phyloP scores from a whole-genome alignment of 2,329 filamentous ascomycete species.

The Didymella glomerata region DNA sequence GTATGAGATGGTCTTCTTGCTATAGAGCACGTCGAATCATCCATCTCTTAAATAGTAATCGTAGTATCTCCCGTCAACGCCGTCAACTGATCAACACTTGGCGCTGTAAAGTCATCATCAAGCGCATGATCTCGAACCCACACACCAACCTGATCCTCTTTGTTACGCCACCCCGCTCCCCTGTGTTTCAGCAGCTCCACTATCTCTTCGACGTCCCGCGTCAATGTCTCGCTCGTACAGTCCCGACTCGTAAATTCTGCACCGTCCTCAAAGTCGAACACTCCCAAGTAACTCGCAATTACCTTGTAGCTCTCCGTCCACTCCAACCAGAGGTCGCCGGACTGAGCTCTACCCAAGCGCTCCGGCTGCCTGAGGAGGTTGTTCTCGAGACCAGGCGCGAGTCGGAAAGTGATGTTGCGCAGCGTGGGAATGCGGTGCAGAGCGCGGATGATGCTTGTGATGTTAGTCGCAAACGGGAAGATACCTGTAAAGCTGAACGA shows the following conservation, averaged over 20 bases:
- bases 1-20: too few species aligned
- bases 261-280: conserved; percentile 34
- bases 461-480: conserved; percentile 71
- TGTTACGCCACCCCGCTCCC: conserved; percentile 38
- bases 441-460: conserved; percentile 47
- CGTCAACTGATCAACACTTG: conserved; percentile 10
- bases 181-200: conserved; percentile 32
- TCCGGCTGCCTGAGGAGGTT: conserved; percentile 50
- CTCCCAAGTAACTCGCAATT: conserved; percentile 35
- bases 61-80: conserved; percentile 18
- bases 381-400: conserved; percentile 54
- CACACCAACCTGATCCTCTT: conserved; percentile 22
- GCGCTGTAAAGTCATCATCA: conserved; percentile 16
- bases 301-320: conserved; percentile 46
- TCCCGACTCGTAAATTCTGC: conserved; percentile 38
- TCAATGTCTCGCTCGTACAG: conserved; percentile 29
- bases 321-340: conserved; percentile 53
- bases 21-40: too few species aligned
- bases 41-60: not conserved
- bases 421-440: conserved; percentile 44
- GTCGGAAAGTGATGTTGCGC: conserved; percentile 49
- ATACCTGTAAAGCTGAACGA: conserved; percentile 68
- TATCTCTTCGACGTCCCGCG: conserved; percentile 37
- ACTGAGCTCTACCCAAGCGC: conserved; percentile 53
- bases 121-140: conserved; percentile 36